phyloP scores from a whole-genome alignment of 2,329 filamentous ascomycete species.

The Aureobasidium leucospermi region DNA sequence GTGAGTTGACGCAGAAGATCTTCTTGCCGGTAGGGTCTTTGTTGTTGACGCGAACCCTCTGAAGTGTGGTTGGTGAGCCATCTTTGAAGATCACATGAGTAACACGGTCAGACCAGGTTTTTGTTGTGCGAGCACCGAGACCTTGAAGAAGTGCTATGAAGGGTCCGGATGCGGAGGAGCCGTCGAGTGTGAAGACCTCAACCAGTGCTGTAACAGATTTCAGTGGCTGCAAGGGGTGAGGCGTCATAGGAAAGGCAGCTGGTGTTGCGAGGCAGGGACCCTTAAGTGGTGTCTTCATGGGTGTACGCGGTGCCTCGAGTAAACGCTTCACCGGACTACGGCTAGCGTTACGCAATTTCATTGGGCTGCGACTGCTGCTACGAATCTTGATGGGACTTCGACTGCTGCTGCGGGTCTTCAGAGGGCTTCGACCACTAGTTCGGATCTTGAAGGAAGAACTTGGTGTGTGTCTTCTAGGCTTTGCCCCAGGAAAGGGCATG shows the following conservation, averaged over 20 bases:
- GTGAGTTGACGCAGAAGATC: constrained; percentile 31
- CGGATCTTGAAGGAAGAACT: neutral
- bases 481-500: constrained; percentile 1
- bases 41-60: constrained; percentile 27
- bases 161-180: constrained; percentile 27
- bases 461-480: constrained; percentile 14
- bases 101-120: constrained; percentile 29
- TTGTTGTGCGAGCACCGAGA: constrained; percentile 29
- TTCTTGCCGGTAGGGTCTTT: constrained; percentile 22
- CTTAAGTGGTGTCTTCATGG: constrained; percentile 23
- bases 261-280: constrained; percentile 22
- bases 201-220: constrained; percentile 28
- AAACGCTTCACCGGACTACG: constrained; percentile 23
- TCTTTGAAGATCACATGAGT: constrained; percentile 34
- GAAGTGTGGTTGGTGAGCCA: constrained; percentile 28
- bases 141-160: constrained; percentile 29
- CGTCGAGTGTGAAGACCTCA: constrained; percentile 30
- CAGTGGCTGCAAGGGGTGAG: constrained; percentile 28
- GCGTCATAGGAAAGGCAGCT: constrained; percentile 27
- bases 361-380: neutral
- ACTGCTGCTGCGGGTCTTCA: neutral
- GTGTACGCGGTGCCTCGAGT: constrained; percentile 14
- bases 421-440: neutral
- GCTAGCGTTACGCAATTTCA: neutral
- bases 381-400: neutral